Evolutionary conservation across 345 rosid genomes (phyloP).

Genomic region (Pistacia vera): DNA sequence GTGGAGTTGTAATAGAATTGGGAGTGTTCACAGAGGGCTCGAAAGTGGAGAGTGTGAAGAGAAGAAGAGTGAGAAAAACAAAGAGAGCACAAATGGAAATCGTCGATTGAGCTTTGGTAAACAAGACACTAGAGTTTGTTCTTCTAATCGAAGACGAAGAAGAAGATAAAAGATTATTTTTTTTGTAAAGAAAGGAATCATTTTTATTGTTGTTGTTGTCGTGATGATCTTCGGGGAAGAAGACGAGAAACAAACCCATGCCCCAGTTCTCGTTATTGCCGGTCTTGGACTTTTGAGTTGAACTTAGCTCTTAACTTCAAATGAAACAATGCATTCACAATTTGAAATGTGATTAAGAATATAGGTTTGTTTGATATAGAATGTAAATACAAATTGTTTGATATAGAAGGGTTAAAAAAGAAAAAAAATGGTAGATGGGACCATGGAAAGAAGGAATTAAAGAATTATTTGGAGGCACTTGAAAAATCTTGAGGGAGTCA

Average conservation of each 20-base stretch:
- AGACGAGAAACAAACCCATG: constrained; percentile 75
- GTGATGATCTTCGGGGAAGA: constrained; percentile 62
- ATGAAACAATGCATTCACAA: too few relatives aligned
- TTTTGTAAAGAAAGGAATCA: constrained; percentile 1
- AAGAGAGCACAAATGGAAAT: constrained; percentile 77
- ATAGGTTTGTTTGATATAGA: too few relatives aligned
- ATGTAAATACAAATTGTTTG: too few relatives aligned
- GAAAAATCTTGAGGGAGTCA: too few relatives aligned
- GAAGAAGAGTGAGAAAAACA: constrained; percentile 67
- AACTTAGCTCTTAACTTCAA: too few relatives aligned
- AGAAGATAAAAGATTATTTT: constrained; percentile 12
- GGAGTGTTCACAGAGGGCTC: constrained; percentile 49
- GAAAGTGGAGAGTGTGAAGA: constrained; percentile 90
- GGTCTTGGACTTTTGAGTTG: constrained; percentile 5
- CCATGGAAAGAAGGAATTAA: too few relatives aligned
- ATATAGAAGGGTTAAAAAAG: too few relatives aligned
- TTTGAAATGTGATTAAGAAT: too few relatives aligned
- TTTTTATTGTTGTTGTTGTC: not conserved
- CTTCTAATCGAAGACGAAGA: constrained; percentile 30
- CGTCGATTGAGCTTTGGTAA: constrained; percentile 77
- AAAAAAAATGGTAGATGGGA: too few relatives aligned
- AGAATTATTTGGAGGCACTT: too few relatives aligned
- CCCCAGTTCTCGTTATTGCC: constrained; percentile 25
- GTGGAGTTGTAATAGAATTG: constrained; percentile 9
- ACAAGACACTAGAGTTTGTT: constrained; percentile 50